Conservation (phyloP, 2,329 filamentous ascomycete genomes). For the Claviceps monticola region DNA sequence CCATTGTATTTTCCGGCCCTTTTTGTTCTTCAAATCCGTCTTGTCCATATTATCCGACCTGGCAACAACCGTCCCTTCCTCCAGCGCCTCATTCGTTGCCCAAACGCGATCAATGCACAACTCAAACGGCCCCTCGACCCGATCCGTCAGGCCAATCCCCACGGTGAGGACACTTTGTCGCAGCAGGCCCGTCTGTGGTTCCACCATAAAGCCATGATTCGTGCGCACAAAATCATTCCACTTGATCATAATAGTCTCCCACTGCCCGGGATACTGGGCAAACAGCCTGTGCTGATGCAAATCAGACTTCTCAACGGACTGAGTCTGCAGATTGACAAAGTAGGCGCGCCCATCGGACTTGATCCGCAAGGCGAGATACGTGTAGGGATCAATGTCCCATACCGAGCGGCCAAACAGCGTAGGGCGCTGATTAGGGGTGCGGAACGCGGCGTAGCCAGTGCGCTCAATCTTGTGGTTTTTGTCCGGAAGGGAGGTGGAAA, state of each 20-base stretch:
- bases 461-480: conserved; percentile 62
- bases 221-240: conserved; percentile 92
- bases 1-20: conserved; percentile 26
- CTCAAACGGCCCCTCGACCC: conserved; percentile 78
- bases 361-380: conserved; percentile 74
- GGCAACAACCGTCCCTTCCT: conserved; percentile 10
- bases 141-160: conserved; percentile 79
- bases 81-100: conserved; percentile 56
- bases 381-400: conserved; percentile 84
- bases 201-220: conserved; percentile 80
- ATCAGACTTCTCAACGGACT: conserved; percentile 87
- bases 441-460: conserved; percentile 80
- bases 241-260: conserved; percentile 89
- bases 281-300: conserved; percentile 89
- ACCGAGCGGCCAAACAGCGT: conserved; percentile 76
- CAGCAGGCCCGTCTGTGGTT: conserved; percentile 84
- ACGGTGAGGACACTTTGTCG: conserved; percentile 74
- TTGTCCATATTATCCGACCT: conserved; percentile 13
- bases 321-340: conserved; percentile 90
- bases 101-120: conserved; percentile 75
- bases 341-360: conserved; percentile 87
- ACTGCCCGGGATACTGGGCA: conserved; percentile 62
- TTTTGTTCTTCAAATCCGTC: conserved; percentile 22
- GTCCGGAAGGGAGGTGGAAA: conserved; percentile 71
- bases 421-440: conserved; percentile 60